Evolutionary conservation across 78 protist genomes (phyloP).

Genomic region (Dictyostelium purpureum): DNA sequence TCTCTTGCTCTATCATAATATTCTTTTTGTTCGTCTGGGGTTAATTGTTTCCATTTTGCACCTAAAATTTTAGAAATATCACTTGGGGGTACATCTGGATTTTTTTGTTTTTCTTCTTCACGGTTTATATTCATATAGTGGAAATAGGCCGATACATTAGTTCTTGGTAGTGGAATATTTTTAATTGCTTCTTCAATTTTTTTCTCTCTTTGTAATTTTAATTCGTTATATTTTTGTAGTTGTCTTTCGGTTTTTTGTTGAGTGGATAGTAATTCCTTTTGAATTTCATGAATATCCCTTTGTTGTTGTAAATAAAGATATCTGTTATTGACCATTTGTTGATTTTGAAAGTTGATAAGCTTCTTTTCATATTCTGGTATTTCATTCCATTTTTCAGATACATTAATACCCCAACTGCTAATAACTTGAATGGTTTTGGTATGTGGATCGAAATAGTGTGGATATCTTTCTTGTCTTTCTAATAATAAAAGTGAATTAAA

Average conservation of each 20-base stretch:
- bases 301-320: slow-evolving; percentile 23
- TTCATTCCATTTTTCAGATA: slow-evolving; percentile 42
- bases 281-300: slow-evolving; percentile 25
- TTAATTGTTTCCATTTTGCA: slow-evolving; percentile 25
- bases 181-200: slow-evolving; percentile 20
- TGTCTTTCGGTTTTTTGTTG: slow-evolving; percentile 16
- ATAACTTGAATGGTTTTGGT: slow-evolving; percentile 71
- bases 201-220: not conserved
- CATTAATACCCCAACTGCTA: slow-evolving; percentile 53
- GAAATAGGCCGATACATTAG: slow-evolving; percentile 28
- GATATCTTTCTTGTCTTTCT: slow-evolving; percentile 66
- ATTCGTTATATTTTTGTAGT: not conserved
- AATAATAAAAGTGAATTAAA: slow-evolving; percentile 23
- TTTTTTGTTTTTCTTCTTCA: slow-evolving; percentile 8
- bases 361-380: slow-evolving; percentile 20
- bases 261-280: not conserved
- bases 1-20: slow-evolving; percentile 17
- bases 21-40: slow-evolving; percentile 20
- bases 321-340: slow-evolving; percentile 17
- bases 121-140: slow-evolving; percentile 53
- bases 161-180: slow-evolving; percentile 6
- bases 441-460: slow-evolving; percentile 66
- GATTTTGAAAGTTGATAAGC: not conserved
- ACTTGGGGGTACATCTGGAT: not conserved
- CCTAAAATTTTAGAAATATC: slow-evolving; percentile 49